Percentiles rank a stretch among this genome's conserved stretches.
Conservation (phyloP, 108 stramenopile species). For the Fragilariopsis cylindrus region DNA sequence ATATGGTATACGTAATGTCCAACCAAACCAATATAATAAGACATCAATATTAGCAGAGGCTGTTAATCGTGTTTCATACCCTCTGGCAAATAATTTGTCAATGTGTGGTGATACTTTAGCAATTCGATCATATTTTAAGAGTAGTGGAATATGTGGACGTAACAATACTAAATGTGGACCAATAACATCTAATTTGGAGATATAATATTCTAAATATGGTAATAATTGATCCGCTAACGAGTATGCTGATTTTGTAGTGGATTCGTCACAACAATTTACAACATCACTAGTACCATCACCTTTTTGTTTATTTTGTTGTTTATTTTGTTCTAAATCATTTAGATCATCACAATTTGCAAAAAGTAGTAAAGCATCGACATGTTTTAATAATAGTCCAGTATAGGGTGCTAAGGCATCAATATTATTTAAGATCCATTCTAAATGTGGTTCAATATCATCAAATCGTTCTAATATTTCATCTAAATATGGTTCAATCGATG, state of each 20-base stretch:
- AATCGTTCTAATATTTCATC: constrained; percentile 59
- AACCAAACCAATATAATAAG: constrained; percentile 72
- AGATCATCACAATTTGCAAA: constrained; percentile 60
- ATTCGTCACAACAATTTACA: constrained; percentile 23
- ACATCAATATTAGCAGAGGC: constrained; percentile 75
- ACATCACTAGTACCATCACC: constrained; percentile 24
- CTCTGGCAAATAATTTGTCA: constrained; percentile 56
- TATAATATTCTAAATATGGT: constrained; percentile 64
- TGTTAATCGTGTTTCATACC: constrained; percentile 52
- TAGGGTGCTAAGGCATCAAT: constrained; percentile 77
- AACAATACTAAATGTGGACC: constrained; percentile 72
- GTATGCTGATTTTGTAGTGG: constrained; percentile 14
- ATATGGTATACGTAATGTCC: constrained; percentile 65
- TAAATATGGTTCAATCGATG: constrained; percentile 64
- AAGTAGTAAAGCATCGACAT: constrained; percentile 67
- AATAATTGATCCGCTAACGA: constrained; percentile 65
- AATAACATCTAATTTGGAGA: constrained; percentile 53
- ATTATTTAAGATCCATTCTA: constrained; percentile 75
- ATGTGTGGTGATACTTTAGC: constrained; percentile 61
- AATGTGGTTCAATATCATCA: constrained; percentile 75
- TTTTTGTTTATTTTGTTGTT: too few species aligned
- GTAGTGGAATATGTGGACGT: constrained; percentile 64
- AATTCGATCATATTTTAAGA: constrained; percentile 67
- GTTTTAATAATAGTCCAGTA: constrained; percentile 62
- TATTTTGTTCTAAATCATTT: constrained; percentile 2